These are phyloP conservation scores for Seminavis robusta DNA, from an alignment of 108 stramenopile genomes.

Conservation along the genomic window DNA sequence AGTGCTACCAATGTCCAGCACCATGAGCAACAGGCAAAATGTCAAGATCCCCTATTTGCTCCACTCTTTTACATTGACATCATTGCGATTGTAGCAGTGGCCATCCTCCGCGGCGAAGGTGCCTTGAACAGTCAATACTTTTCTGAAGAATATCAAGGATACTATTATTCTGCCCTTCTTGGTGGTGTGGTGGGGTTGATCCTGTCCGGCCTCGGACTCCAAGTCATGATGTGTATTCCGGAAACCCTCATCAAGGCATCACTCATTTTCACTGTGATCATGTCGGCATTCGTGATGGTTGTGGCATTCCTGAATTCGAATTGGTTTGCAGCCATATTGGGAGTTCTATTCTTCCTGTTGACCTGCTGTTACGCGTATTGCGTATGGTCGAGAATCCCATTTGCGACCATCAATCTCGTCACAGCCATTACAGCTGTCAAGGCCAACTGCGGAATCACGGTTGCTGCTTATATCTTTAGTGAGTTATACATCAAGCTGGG, in stretches of 20 bases:
- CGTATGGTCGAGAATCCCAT: slow-evolving; percentile 62
- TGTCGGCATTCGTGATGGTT: slow-evolving; percentile 46
- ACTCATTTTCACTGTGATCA: slow-evolving; percentile 53
- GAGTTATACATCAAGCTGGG: background rate
- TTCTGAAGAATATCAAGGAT: slow-evolving; percentile 40
- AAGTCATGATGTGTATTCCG: slow-evolving; percentile 67
- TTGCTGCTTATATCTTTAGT: slow-evolving; percentile 63
- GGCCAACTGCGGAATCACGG: slow-evolving; percentile 55
- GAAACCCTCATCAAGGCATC: slow-evolving; percentile 67
- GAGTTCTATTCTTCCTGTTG: slow-evolving; percentile 60
- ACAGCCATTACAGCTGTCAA: slow-evolving; percentile 78
- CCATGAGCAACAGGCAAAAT: slow-evolving; percentile 34
- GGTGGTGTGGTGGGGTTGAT: slow-evolving; percentile 37
- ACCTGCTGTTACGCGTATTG: slow-evolving; percentile 38
- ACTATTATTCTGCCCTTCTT: slow-evolving; percentile 44
- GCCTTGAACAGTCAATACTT: slow-evolving; percentile 25
- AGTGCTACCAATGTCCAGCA: too few relatives aligned
- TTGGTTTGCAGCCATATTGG: slow-evolving; percentile 55
- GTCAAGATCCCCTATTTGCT: slow-evolving; percentile 87
- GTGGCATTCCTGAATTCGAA: slow-evolving; percentile 40
- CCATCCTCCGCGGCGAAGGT: slow-evolving; percentile 39
- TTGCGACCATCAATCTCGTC: slow-evolving; percentile 73
- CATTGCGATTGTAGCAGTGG: slow-evolving; percentile 54
- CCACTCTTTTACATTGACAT: slow-evolving; percentile 61
- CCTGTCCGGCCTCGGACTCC: slow-evolving; percentile 43